phyloP scores from a whole-genome alignment of 2,329 filamentous ascomycete genomes.

The Botrytis galanthina region DNA sequence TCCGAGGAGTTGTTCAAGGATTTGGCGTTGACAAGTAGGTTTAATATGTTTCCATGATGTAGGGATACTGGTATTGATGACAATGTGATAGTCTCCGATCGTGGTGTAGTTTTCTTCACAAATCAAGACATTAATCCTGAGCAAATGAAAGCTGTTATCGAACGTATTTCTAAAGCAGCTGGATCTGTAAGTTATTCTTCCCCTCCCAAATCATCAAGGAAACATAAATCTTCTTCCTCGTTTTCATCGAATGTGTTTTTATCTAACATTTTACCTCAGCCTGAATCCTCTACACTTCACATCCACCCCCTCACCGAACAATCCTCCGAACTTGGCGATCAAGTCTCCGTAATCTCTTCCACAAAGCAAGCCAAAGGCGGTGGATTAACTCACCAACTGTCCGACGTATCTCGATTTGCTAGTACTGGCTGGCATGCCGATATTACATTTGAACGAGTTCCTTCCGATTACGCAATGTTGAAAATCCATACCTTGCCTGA shows the following conservation, averaged over 20 bases:
- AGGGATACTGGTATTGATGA: conserved; percentile 26
- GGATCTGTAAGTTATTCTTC: conserved; percentile 18
- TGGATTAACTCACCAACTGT: conserved; percentile 48
- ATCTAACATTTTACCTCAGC: conserved; percentile 17
- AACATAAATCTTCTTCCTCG: neutral
- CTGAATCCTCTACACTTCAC: conserved; percentile 48
- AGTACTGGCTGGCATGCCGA: conserved; percentile 52
- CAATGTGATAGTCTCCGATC: conserved; percentile 57
- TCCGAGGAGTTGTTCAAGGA: conserved; percentile 48
- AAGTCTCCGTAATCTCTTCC: conserved; percentile 56
- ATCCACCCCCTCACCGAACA: conserved; percentile 53
- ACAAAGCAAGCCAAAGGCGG: conserved; percentile 38
- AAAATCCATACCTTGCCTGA: conserved; percentile 49
- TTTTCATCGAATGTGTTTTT: neutral
- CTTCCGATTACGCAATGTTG: conserved; percentile 53
- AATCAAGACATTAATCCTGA: conserved; percentile 47
- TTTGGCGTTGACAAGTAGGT: conserved; percentile 48
- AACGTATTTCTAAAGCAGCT: conserved; percentile 5
- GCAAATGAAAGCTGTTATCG: conserved; percentile 45
- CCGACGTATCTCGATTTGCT: conserved; percentile 50
- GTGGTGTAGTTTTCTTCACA: conserved; percentile 54
- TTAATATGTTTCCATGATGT: neutral
- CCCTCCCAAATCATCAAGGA: neutral
- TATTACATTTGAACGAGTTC: conserved; percentile 53
- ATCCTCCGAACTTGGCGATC: conserved; percentile 51